Percentiles rank a stretch among this genome's conserved stretches.
These are phyloP conservation scores for Coemansia guatemalensis DNA, from an alignment of 192 early-diverging fungal species.

Conservation along the genomic window DNA sequence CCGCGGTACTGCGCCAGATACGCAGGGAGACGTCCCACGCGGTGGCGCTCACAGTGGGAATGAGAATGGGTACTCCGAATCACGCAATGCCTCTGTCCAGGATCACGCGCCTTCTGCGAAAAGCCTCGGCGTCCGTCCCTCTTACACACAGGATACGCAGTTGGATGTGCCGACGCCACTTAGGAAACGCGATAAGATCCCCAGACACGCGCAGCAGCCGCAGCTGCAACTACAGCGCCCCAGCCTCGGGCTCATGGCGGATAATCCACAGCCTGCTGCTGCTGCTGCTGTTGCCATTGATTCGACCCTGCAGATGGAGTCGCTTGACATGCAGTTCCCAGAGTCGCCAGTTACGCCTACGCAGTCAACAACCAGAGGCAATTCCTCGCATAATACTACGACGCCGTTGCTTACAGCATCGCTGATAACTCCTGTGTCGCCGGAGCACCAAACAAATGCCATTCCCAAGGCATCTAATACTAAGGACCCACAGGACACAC, in stretches of 20 bases:
- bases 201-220: slow-evolving; percentile 12
- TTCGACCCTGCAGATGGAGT: slow-evolving; percentile 30
- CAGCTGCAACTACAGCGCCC: background rate
- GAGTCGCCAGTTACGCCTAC: slow-evolving; percentile 27
- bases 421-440: slow-evolving; percentile 28
- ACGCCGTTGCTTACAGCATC: slow-evolving; percentile 3
- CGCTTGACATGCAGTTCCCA: slow-evolving; percentile 18
- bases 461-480: background rate
- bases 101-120: background rate
- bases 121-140: background rate
- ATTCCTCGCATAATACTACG: background rate
- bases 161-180: slow-evolving; percentile 19
- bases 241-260: background rate
- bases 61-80: background rate
- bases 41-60: slow-evolving; percentile 7
- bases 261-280: background rate
- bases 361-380: background rate
- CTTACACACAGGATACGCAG: background rate
- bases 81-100: slow-evolving; percentile 8
- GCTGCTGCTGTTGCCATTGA: background rate
- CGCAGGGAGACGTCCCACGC: background rate
- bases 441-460: slow-evolving; percentile 1
- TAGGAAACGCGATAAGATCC: slow-evolving; percentile 38
- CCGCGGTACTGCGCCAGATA: slow-evolving; percentile 5
- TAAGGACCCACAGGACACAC: background rate